phyloP scores from a whole-genome alignment of 345 rosid species.

The Rhizophora apiculata region DNA sequence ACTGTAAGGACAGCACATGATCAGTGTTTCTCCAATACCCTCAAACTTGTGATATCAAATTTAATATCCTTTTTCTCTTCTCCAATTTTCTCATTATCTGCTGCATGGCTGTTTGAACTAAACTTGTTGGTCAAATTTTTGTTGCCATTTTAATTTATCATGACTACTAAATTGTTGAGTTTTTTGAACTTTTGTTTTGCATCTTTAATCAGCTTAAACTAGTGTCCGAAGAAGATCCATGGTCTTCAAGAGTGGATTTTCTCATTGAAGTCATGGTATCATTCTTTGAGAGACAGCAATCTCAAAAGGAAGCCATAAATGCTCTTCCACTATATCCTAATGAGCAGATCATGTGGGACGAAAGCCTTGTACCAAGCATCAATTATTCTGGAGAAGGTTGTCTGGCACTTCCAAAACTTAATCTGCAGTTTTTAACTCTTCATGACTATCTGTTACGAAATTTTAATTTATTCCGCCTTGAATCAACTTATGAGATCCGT shows the following conservation, averaged over 20 bases:
- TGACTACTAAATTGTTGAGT: too few species aligned
- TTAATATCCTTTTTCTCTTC: neutral
- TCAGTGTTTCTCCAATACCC: too few species aligned
- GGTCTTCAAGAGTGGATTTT: conserved; percentile 85
- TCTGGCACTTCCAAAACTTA: conserved; percentile 97
- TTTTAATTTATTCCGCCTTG: conserved; percentile 96
- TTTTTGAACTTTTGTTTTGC: neutral
- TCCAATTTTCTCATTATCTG: neutral
- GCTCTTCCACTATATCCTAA: conserved; percentile 98
- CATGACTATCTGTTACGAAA: conserved; percentile 95
- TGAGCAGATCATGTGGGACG: conserved; percentile 99
- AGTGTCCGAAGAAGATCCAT: conserved; percentile 72
- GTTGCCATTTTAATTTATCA: too few species aligned
- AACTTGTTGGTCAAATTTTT: too few species aligned
- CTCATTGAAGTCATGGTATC: conserved; percentile 91
- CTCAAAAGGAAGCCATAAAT: conserved; percentile 98
- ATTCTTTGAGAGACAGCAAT: conserved; percentile 85
- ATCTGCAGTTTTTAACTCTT: conserved; percentile 90
- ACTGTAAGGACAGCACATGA: too few species aligned
- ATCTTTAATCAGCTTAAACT: conserved; percentile 70
- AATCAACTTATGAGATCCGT: conserved; percentile 98
- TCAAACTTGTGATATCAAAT: too few species aligned
- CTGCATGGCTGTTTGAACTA: too few species aligned
- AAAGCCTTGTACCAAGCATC: conserved; percentile 96
- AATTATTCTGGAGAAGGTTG: conserved; percentile 99